Evolutionary conservation across 768 basidiomycete species (phyloP).

Genomic region (Tricholoma sp.): DNA sequence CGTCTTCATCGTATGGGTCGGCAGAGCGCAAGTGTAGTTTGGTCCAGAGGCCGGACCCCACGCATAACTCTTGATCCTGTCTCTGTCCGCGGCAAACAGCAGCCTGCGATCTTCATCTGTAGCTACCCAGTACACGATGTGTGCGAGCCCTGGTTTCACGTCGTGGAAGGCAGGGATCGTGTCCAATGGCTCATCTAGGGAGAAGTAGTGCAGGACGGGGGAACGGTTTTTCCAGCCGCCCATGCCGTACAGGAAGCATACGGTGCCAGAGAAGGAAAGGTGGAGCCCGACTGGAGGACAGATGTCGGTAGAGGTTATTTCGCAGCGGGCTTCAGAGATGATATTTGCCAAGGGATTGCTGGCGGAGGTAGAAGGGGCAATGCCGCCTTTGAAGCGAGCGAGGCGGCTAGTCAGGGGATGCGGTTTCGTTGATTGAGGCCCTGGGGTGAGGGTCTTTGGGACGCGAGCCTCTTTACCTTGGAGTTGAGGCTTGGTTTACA

Average conservation of each 20-base stretch:
- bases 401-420: constrained; percentile 26
- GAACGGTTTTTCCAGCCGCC: constrained; percentile 31
- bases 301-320: constrained; percentile 20
- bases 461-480: no score
- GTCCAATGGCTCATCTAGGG: constrained; percentile 15
- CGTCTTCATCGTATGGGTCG: constrained; percentile 28
- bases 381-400: constrained; percentile 26
- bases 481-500: no score
- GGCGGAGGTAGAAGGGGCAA: constrained; percentile 12
- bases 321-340: constrained; percentile 31
- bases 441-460: not conserved
- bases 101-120: constrained; percentile 31
- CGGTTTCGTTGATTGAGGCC: constrained; percentile 9
- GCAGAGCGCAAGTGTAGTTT: constrained; percentile 1
- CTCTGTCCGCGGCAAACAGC: constrained; percentile 29
- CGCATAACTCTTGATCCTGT: constrained; percentile 32
- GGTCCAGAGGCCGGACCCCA: constrained; percentile 14
- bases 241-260: constrained; percentile 17
- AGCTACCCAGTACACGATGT: constrained; percentile 15
- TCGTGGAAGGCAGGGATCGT: not conserved
- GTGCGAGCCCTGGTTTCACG: constrained; percentile 18
- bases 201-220: constrained; percentile 22
- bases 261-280: constrained; percentile 18
- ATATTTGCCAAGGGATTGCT: constrained; percentile 19
- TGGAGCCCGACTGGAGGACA: constrained; percentile 11